Base-by-base conservation (phyloP, 495 filamentous ascomycete species). In the Penicillium maclennaniae region DNA sequence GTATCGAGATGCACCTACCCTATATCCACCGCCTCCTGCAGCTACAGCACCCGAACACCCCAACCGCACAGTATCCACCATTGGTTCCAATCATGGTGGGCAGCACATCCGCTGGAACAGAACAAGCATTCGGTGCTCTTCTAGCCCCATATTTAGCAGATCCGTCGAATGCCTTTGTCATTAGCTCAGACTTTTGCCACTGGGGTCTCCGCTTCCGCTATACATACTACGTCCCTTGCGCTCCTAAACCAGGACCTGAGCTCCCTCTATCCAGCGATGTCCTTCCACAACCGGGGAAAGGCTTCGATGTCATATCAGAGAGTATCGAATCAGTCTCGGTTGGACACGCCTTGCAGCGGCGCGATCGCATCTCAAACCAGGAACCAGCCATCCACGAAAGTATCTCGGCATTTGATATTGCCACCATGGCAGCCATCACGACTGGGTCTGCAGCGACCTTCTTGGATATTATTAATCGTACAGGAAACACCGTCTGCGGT, bases 111-210 rank as follows among this genome's bases (percentile, higher is more conserved):
- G 71, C 77, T 0, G 47, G 70, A 2, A 80, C 84, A 37, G 95
- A 97, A 71, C 79, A 80, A 49, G 66, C 72, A 23, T 88, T 86
- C 54, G 93, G 91, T 1, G 37, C 65, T 38, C 48, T 95, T 23
- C 74, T 97, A n/a, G 83, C 88, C 25, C 83, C 86, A 3, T 96
- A 95, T 61, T 73, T 97, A 7, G 75, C 79, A 37, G 87, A 96
- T 64, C 83, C 84, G 4, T 77, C 77, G 17, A 93, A 86, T 55
- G 81, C 86, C 9, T 97, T 96, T 67, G 81, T 97, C 56, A 80
- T 97, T 48, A 89, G 84, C 65, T 95, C 91, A 4, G 93, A 98
- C 66, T 98, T 98, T 68, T 96, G 92, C 55, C 93, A 98, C 70
- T 98, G 93, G 93, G 93, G 93, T 17, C 62, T 78, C 16, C 82